Evolutionary conservation across 148 eudicot species (phyloP), one percentile per base, ranked within the genome.

Genomic region (Silene uniflora): DNA sequence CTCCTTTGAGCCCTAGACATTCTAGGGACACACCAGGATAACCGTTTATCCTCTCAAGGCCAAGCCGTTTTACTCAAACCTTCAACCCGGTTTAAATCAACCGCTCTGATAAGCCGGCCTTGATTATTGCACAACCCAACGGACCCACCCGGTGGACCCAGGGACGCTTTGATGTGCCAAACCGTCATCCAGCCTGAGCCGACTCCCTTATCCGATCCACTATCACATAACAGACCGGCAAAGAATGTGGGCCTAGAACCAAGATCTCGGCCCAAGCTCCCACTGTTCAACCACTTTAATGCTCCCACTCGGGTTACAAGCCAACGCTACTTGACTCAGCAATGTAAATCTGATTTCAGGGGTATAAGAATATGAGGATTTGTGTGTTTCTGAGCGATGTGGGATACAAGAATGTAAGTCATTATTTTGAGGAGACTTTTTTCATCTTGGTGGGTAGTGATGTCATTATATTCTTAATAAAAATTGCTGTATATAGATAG

Each of bases 221-320:
- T 39, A 39, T 39, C 44, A 7, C 44, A 39, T 6, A 39, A 0
- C 16, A 52, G 56, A 52, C 56, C 16, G 16, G 56, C 17, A 1
- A 11, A 16, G 56, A 52, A 13, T 5, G 17, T 16, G 56, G 14
- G 12, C 14, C 17, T 18, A 52, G 56, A 52, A 52, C 14, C 56
- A 13, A 13, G 56, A 4, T 52, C 17, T 10, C 21, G 22, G 25
- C 11, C 63, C 3, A 21, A 0, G 0, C 23, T n/a, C 25, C 11
- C 23, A n/a, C 0, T 12, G 64, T 61, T 61, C 64, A 6, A 7
- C 64, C 64, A 61, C 64, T 61, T 61, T 61, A 21, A 7, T 61
- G 64, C 64, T 23, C 64, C 64, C 12, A 61, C 64, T 61, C 8
- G 10, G 64, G 64, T 61, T 61, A 61, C 64, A 61, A 61, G 64